Conservation (phyloP, 257 asterid genomes). For the Petrea volubilis region DNA sequence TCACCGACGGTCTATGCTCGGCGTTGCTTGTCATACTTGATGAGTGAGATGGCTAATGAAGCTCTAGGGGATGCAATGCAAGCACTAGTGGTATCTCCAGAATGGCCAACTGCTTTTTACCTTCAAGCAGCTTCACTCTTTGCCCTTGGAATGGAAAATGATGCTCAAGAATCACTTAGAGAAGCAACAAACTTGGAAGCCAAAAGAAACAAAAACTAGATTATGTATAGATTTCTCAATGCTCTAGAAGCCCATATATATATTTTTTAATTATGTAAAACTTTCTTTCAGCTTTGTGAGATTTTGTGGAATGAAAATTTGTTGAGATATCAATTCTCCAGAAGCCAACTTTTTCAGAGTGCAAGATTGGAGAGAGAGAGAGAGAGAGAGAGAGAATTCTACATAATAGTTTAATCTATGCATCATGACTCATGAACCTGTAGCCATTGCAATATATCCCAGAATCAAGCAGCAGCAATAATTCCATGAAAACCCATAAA, state of each 20-base stretch:
- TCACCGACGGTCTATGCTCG: conserved; percentile 77
- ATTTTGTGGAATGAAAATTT: conserved; percentile 28
- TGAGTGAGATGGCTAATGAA: conserved; percentile 73
- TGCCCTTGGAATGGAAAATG: conserved; percentile 71
- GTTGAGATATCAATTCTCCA: not conserved
- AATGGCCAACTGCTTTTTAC: conserved; percentile 84
- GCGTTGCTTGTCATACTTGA: conserved; percentile 76
- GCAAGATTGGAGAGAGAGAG: too few species aligned
- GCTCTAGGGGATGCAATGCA: conserved; percentile 83
- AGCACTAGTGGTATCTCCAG: conserved; percentile 75
- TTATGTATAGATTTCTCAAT: conserved; percentile 26
- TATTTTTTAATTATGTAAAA: conserved; percentile 23
- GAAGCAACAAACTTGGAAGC: conserved; percentile 80
- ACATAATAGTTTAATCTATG: too few species aligned
- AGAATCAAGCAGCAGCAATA: too few species aligned
- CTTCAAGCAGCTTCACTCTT: conserved; percentile 84
- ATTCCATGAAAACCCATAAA: too few species aligned
- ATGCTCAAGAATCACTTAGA: conserved; percentile 77
- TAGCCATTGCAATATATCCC: too few species aligned
- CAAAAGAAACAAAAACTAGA: conserved; percentile 51
- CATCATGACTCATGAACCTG: too few species aligned
- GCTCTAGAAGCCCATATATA: conserved; percentile 6
- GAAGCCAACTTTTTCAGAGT: too few species aligned
- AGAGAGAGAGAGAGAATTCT: too few species aligned
- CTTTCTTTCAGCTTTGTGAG: conserved; percentile 14